These are phyloP conservation scores for Epichloe uncinata DNA, from an alignment of 2,329 filamentous ascomycete genomes.

Conservation along the genomic window DNA sequence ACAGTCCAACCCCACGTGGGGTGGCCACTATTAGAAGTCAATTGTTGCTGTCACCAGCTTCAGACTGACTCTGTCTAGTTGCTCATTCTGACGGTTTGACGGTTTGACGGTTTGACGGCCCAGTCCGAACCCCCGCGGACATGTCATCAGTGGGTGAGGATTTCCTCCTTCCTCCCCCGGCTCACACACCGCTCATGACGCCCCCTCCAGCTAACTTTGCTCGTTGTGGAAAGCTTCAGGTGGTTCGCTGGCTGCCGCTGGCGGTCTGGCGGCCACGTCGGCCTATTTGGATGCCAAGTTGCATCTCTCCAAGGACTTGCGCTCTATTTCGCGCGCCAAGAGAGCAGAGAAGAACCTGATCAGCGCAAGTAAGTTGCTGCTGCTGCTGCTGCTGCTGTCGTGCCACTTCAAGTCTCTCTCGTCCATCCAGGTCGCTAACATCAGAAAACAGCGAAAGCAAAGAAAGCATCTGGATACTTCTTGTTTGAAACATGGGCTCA, in stretches of 20 bases:
- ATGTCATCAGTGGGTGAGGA: too few species aligned
- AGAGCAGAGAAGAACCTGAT: background rate
- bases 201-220: background rate
- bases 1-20: too few species aligned
- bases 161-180: too few species aligned
- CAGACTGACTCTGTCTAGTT: too few species aligned
- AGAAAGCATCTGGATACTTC: constrained; percentile 5
- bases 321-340: background rate
- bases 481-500: constrained; percentile 1
- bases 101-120: too few species aligned
- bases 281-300: constrained; percentile 6
- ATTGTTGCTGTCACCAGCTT: too few species aligned
- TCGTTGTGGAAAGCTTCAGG: background rate
- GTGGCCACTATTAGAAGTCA: too few species aligned
- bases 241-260: background rate
- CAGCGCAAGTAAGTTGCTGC: constrained; percentile 1
- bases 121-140: too few species aligned
- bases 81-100: too few species aligned
- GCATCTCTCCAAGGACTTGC: constrained; percentile 3
- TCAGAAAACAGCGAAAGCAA: background rate
- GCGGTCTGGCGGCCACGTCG: constrained; percentile 1
- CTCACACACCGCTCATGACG: too few species aligned
- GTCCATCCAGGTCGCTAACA: background rate
- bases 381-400: background rate
- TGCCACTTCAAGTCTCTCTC: background rate